phyloP scores from a whole-genome alignment of 768 basidiomycete genomes.

The Gloeopeniophorella convolvens region DNA sequence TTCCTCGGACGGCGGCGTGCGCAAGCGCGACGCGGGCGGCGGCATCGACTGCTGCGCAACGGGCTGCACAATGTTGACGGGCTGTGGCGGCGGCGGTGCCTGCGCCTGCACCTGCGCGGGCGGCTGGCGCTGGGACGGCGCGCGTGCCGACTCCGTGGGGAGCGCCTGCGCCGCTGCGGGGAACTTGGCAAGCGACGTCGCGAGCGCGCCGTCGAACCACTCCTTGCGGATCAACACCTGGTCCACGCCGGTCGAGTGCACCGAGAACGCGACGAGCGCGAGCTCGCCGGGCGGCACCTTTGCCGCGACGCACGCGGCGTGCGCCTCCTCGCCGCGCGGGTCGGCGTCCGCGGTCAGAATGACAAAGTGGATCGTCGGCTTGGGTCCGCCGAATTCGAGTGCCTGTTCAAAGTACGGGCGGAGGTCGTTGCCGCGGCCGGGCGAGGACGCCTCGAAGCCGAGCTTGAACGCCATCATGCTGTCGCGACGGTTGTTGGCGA shows the following conservation, averaged over 20 bases:
- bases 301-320: conserved; percentile 77
- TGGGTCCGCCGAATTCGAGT: conserved; percentile 76
- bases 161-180: conserved; percentile 40
- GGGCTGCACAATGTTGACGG: conserved; percentile 13
- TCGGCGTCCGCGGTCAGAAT: conserved; percentile 82
- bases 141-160: too few relatives aligned
- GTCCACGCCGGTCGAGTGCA: conserved; percentile 86
- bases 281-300: conserved; percentile 71
- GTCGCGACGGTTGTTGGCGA: conserved; percentile 79
- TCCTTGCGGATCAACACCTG: conserved; percentile 82
- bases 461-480: conserved; percentile 79
- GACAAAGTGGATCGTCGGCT: conserved; percentile 84
- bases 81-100: too few relatives aligned
- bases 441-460: conserved; percentile 53
- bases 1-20: conserved; percentile 73
- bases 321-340: conserved; percentile 74
- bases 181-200: conserved; percentile 52
- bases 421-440: conserved; percentile 53
- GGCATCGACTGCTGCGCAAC: conserved; percentile 26
- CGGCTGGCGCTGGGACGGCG: conserved; percentile 21
- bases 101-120: conserved; percentile 12
- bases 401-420: conserved; percentile 72
- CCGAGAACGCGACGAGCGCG: conserved; percentile 79
- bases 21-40: conserved; percentile 33
- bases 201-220: conserved; percentile 70